Evolutionary conservation across 495 filamentous ascomycete species (phyloP).

Genomic region (Podospora sp.): DNA sequence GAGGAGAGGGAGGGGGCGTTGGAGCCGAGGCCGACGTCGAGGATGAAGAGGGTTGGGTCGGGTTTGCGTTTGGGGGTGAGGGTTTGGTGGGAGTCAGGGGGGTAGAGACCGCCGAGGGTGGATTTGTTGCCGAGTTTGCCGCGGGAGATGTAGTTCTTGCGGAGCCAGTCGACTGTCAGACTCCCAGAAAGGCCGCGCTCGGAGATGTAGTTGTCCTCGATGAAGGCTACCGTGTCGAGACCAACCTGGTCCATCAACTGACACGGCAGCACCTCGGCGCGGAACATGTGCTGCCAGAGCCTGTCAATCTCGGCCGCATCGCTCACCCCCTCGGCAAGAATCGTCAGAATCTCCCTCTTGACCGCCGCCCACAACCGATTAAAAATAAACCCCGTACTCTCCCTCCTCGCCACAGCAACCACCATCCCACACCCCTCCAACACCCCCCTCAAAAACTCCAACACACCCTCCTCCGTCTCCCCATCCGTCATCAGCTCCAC

Average conservation of each 20-base stretch:
- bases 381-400: constrained; percentile 59
- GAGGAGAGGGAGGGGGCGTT: constrained; percentile 7
- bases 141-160: constrained; percentile 35
- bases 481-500: constrained; percentile 61
- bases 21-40: constrained; percentile 26
- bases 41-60: constrained; percentile 16
- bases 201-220: constrained; percentile 35
- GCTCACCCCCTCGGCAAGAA: constrained; percentile 51
- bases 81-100: neutral
- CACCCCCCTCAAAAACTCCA: constrained; percentile 43
- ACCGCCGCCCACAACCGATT: constrained; percentile 60
- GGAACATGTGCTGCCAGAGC: constrained; percentile 41
- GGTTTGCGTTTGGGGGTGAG: neutral
- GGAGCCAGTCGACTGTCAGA: constrained; percentile 39
- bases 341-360: constrained; percentile 46
- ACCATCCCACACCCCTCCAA: constrained; percentile 45
- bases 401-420: constrained; percentile 42
- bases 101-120: constrained; percentile 15
- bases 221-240: constrained; percentile 48
- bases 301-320: constrained; percentile 49
- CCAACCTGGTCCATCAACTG: constrained; percentile 34
- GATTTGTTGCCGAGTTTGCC: constrained; percentile 35
- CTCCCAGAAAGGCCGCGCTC: constrained; percentile 42
- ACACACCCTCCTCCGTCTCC: constrained; percentile 43
- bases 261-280: constrained; percentile 2